Conservation (phyloP, 2,329 filamentous ascomycete genomes). For the Fusarium haematococcum region DNA sequence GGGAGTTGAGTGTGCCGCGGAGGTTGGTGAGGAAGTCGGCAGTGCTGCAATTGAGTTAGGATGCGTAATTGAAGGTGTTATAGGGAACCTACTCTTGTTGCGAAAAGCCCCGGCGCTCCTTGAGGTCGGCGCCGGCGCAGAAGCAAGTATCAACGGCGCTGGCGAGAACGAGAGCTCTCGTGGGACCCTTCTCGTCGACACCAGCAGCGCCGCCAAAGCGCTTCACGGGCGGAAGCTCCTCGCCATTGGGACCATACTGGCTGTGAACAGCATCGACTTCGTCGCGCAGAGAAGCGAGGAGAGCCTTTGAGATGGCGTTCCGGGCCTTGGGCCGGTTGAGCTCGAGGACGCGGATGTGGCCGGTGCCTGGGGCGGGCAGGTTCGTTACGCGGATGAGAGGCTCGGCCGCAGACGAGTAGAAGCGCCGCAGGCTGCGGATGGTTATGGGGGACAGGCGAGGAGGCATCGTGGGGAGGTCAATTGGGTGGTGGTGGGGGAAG, state of each 20-base stretch:
- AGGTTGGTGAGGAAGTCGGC: conserved; percentile 81
- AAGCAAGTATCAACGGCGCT: conserved; percentile 90
- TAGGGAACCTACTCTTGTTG: conserved; percentile 74
- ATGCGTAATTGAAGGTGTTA: background rate
- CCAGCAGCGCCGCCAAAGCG: conserved; percentile 60
- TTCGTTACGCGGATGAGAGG: conserved; percentile 77
- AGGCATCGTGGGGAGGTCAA: conserved; percentile 44
- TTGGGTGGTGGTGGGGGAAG: conserved; percentile 2
- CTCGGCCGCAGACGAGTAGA: conserved; percentile 60
- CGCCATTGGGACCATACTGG: conserved; percentile 67
- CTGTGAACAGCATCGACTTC: conserved; percentile 79
- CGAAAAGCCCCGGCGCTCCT: conserved; percentile 83
- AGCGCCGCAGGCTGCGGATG: conserved; percentile 38
- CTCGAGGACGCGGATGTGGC: conserved; percentile 88
- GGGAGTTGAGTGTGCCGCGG: conserved; percentile 77
- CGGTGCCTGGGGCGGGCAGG: conserved; percentile 81
- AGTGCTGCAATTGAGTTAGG: conserved; percentile 66
- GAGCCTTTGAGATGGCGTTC: conserved; percentile 87
- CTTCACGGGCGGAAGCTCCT: conserved; percentile 59
- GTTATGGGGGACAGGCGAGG: conserved; percentile 45
- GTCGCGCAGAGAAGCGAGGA: conserved; percentile 77
- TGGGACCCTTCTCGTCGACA: conserved; percentile 65
- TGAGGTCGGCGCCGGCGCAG: conserved; percentile 94
- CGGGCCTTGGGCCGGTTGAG: conserved; percentile 87
- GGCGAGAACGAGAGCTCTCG: conserved; percentile 84